Evolutionary conservation across 2,329 filamentous ascomycete species (phyloP).

Genomic region (Neonectria hederae): DNA sequence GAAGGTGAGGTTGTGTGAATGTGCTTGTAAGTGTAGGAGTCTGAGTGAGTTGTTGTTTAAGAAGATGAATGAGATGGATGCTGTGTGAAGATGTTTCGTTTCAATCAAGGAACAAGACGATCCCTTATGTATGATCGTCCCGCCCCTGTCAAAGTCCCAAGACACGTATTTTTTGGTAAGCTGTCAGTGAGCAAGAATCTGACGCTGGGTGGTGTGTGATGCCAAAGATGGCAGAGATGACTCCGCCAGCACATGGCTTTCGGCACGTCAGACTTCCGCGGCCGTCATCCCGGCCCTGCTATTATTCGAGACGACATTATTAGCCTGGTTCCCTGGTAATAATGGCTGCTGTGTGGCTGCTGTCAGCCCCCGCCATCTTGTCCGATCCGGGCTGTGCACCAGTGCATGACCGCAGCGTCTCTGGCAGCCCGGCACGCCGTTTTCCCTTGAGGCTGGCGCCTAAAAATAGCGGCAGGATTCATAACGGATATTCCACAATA

Average conservation of each 20-base stretch:
- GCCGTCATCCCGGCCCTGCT: background rate
- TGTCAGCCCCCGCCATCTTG: background rate
- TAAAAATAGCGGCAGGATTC: background rate
- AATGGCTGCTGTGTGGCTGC: too few species aligned
- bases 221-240: background rate
- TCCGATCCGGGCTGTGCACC: background rate
- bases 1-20: background rate
- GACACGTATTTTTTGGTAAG: background rate
- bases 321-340: too few species aligned
- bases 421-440: background rate
- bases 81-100: background rate
- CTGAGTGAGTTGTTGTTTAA: background rate
- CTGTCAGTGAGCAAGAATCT: background rate
- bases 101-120: background rate
- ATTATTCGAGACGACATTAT: background rate
- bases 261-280: slow-evolving; percentile 7
- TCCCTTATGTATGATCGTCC: background rate
- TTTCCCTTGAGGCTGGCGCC: background rate
- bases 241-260: background rate
- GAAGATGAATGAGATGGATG: background rate
- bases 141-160: background rate
- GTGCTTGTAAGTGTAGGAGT: background rate
- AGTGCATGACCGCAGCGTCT: too few species aligned
- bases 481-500: too few species aligned
- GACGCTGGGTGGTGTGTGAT: background rate